Evolutionary conservation across 305 asterid genomes (phyloP).

Genomic region (Fraxinus baroniana): DNA sequence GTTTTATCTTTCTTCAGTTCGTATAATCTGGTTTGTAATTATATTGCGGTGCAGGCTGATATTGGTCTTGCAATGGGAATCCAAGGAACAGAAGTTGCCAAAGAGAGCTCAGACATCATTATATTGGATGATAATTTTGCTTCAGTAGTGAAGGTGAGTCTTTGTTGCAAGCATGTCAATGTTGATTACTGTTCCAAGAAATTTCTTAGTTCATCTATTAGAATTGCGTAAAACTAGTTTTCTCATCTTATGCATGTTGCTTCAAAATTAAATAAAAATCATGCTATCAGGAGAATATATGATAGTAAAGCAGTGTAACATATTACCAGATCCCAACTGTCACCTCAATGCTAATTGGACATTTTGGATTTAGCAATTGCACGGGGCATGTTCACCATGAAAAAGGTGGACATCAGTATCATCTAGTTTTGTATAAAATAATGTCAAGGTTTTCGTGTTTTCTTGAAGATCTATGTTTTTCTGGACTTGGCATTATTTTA

Average conservation of each 20-base stretch:
- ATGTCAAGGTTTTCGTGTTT: neutral
- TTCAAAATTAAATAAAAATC: neutral
- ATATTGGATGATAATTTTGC: conserved; percentile 9
- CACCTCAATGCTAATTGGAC: neutral
- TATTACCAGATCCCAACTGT: neutral
- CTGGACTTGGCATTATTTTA: neutral
- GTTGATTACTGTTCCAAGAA: neutral
- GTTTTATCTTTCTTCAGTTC: conserved; percentile 8
- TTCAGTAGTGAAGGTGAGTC: neutral
- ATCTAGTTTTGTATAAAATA: neutral
- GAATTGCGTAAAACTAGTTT: neutral
- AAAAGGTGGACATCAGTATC: neutral
- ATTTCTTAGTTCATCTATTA: neutral
- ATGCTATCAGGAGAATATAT: neutral
- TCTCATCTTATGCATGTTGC: neutral
- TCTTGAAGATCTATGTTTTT: neutral
- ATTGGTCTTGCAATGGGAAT: conserved; percentile 23
- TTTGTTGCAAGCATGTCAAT: neutral
- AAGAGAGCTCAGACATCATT: conserved; percentile 19
- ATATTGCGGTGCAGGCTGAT: conserved; percentile 39
- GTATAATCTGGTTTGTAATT: conserved; percentile 21
- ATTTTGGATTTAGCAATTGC: conserved; percentile 1
- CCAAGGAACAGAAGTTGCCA: conserved; percentile 19
- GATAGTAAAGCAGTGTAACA: neutral
- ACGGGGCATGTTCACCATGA: neutral